These are phyloP conservation scores for Phialocephala sp. DNA, from an alignment of 2,329 filamentous ascomycete genomes.

Conservation along the genomic window DNA sequence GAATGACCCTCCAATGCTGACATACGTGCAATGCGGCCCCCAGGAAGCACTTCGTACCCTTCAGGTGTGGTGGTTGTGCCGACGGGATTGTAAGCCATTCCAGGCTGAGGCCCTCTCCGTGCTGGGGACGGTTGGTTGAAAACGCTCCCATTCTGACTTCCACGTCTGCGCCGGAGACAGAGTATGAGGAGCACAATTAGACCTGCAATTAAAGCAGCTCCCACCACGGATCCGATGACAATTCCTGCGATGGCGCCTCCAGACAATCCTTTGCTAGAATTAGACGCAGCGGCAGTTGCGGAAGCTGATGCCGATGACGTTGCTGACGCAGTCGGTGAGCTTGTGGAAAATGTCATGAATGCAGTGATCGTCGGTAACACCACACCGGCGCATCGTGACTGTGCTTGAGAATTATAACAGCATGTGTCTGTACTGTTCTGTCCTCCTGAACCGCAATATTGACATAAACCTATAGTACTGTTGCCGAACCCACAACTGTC, in stretches of 20 bases:
- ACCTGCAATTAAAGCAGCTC: conserved; percentile 70
- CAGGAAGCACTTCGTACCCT: conserved; percentile 78
- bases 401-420: conserved; percentile 82
- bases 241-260: conserved; percentile 92
- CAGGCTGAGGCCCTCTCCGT: conserved; percentile 49
- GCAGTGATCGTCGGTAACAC: conserved; percentile 76
- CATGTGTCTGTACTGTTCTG: conserved; percentile 94
- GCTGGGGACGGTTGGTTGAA: conserved; percentile 87
- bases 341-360: conserved; percentile 66
- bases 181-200: conserved; percentile 65
- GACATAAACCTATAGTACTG: conserved; percentile 78
- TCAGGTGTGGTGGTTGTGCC: conserved; percentile 44
- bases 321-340: conserved; percentile 54
- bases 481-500: conserved; percentile 84
- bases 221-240: conserved; percentile 79
- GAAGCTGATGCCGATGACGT: conserved; percentile 37
- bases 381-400: conserved; percentile 76
- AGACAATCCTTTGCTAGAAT: conserved; percentile 59
- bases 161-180: conserved; percentile 57
- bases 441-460: conserved; percentile 83
- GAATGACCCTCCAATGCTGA: conserved; percentile 84
- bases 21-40: conserved; percentile 93
- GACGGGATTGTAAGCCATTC: conserved; percentile 50
- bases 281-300: conserved; percentile 22
- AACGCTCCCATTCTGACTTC: conserved; percentile 71